Evolutionary conservation across 2,329 filamentous ascomycete genomes (phyloP).

Genomic region (Tolypocladium sp.): DNA sequence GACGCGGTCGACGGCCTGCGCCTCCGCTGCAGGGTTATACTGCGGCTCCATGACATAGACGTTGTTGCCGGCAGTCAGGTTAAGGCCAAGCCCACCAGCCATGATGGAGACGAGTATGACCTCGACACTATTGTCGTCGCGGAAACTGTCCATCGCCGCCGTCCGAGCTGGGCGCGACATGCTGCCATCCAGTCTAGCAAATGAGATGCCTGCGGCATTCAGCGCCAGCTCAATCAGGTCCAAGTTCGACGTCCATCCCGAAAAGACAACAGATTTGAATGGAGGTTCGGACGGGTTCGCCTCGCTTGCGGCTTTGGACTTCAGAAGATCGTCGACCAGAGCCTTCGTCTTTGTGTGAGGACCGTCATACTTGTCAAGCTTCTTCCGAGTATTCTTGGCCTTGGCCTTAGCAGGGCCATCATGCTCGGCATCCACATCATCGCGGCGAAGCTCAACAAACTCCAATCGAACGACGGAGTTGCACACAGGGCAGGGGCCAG

Average conservation of each 20-base stretch:
- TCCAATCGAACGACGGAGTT: constrained; percentile 51
- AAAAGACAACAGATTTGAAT: constrained; percentile 91
- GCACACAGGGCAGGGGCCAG: constrained; percentile 60
- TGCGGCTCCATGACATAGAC: constrained; percentile 98
- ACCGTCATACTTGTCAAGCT: constrained; percentile 64
- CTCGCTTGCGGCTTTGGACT: constrained; percentile 53
- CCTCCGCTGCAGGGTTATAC: constrained; percentile 91
- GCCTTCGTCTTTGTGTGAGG: constrained; percentile 89
- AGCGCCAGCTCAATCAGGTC: constrained; percentile 85
- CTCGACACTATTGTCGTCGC: constrained; percentile 58
- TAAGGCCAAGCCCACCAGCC: constrained; percentile 84
- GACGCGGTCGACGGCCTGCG: constrained; percentile 88
- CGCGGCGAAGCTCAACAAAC: constrained; percentile 60
- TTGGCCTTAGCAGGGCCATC: constrained; percentile 35
- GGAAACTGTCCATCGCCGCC: constrained; percentile 68
- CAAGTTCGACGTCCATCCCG: constrained; percentile 89
- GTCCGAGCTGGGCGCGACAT: constrained; percentile 72
- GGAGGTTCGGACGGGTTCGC: constrained; percentile 57
- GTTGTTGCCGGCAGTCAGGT: constrained; percentile 74
- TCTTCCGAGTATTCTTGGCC: constrained; percentile 32
- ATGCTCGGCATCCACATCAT: constrained; percentile 48
- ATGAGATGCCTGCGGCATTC: constrained; percentile 54
- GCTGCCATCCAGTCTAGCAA: constrained; percentile 79
- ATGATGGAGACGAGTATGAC: constrained; percentile 89
- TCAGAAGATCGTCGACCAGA: constrained; percentile 64